Evolutionary conservation across 169 alveolate genomes (phyloP), one percentile per base, ranked within the genome.

Genomic region (Plasmodium vivax): DNA sequence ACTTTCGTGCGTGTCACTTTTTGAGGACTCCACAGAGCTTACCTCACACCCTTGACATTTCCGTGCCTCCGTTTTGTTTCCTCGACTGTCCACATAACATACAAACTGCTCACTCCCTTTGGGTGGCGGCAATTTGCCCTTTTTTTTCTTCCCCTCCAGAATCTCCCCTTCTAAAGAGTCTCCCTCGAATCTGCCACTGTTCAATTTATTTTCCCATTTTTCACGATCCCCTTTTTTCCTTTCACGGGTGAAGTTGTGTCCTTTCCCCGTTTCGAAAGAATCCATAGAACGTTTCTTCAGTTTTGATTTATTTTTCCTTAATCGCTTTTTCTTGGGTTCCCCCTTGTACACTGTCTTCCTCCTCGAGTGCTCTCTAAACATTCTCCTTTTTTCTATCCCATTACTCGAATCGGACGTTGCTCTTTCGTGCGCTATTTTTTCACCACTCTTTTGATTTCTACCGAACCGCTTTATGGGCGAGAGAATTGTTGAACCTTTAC

Each of bases 151-250:
- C 12, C 23, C 16, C 62, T 51, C 9, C 62, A 51, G 7, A 51
- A 51, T 51, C 0, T 34, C 36, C n/a, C 58, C 19, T 77, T 34
- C 36, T 77, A 10, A 30, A 3, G 34, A 32, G 84, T 30, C 58
- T 30, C 41, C 19, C 51, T 34, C 58, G 38, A 38, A 38, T 2
- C 12, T 16, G 30, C 19, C 30, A 38, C 34, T 77, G 72, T 82
- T 19, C 90, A 38, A 54, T 82, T 58, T 27, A 12, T 41, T 51
- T 82, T 56, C 81, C 81, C 58, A 54, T 82, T 32, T 82, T 56
- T 56, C 75, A 45, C 7, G 6, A 32, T 82, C 72, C 41, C 27
- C 58, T 27, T 54, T 82, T 34, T 82, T 23, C 90, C 56, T 58
- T 51, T 51, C 90, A 68, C n/a, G 32, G 6, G 38, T 19, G 43